phyloP scores from a whole-genome alignment of 805 yeast species.

The Yamadazyma philogaea region DNA sequence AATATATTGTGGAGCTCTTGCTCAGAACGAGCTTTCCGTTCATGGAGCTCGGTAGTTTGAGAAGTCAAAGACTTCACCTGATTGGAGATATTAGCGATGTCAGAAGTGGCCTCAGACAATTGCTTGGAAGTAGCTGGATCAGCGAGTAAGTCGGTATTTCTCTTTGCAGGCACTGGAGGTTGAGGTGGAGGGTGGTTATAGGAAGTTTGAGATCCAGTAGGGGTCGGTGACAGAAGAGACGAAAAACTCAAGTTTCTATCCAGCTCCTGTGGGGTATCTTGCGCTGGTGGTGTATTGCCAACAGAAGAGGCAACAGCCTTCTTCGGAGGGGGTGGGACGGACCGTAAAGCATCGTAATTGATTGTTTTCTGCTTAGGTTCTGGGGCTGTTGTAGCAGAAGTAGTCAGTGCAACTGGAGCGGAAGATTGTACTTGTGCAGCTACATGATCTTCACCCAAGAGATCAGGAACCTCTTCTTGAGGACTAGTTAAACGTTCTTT shows the following conservation, averaged over 20 bases:
- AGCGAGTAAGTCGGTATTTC: slow-evolving; percentile 46
- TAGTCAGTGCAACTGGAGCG: not conserved
- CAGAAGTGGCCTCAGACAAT: slow-evolving; percentile 76
- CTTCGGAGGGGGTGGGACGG: slow-evolving; percentile 44
- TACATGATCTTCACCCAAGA: slow-evolving; percentile 32
- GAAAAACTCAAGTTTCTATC: slow-evolving; percentile 12
- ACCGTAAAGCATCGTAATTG: slow-evolving; percentile 52
- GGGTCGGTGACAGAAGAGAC: slow-evolving; percentile 9
- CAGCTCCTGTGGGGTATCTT: slow-evolving; percentile 10
- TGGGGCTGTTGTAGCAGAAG: slow-evolving; percentile 1
- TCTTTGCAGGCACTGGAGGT: slow-evolving; percentile 3
- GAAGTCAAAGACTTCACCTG: slow-evolving; percentile 75
- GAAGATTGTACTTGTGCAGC: slow-evolving; percentile 8
- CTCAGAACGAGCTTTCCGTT: slow-evolving; percentile 70
- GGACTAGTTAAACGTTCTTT: slow-evolving; percentile 3
- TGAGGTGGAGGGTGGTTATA: slow-evolving; percentile 4
- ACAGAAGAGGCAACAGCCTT: slow-evolving; percentile 7
- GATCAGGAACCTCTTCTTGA: slow-evolving; percentile 21
- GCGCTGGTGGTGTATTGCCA: slow-evolving; percentile 19
- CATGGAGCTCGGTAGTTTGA: slow-evolving; percentile 69
- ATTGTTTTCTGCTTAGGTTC: slow-evolving; percentile 25
- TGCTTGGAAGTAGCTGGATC: slow-evolving; percentile 63
- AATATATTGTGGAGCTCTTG: slow-evolving; percentile 70
- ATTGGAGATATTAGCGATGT: slow-evolving; percentile 80
- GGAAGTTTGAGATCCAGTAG: slow-evolving; percentile 2